Evolutionary conservation across 805 yeast species (phyloP), one percentile per base, ranked within the genome.

Genomic region (Priceomyces medius): DNA sequence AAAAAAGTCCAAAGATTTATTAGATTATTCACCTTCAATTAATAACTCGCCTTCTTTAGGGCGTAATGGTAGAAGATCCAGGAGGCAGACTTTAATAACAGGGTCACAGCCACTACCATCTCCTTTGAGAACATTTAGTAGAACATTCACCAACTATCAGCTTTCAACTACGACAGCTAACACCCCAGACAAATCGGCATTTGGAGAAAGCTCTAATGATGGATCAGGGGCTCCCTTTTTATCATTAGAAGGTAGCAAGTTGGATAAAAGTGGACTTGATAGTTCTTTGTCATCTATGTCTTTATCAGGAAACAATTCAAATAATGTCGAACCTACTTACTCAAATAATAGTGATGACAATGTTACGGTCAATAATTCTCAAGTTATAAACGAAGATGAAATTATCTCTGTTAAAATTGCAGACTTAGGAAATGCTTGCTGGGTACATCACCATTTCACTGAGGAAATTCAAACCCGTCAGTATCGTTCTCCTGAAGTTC

Each of bases 51-150:
- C 74, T 2, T 65, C 71, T 1, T 47, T 68, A 14, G 73, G 73
- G 4, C 49, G 75, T 31, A 66, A 67, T 45, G 74, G 74, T 4
- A 54, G 85, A 35, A 58, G 85, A 40, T 69, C 87, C 24, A 74
- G 95, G 54, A 66, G 91, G 29, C 83, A 81, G 48, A 82, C 95
- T 0, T 64, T 89, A 18, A 83, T 89, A 37, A 86, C 95, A 0
- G 96, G 96, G 0, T 88, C 96, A 0, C 96, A 89, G 61, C 97
- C 97, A 2, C 68, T 89, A 43, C 96, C 97, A 3, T 85, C 95
- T 0, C 96, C 97, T 1, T 68, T 88, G 37, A 71, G 90, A 40
- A 76, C 91, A 1, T 69, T 68, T 46, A 68, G 66, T 48, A 68
- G 66, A 46, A 59, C 71, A 16, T 67, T 66, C 46, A 59, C 66